Conservation (phyloP, 108 stramenopile species). For the Nitzschia putrida region DNA sequence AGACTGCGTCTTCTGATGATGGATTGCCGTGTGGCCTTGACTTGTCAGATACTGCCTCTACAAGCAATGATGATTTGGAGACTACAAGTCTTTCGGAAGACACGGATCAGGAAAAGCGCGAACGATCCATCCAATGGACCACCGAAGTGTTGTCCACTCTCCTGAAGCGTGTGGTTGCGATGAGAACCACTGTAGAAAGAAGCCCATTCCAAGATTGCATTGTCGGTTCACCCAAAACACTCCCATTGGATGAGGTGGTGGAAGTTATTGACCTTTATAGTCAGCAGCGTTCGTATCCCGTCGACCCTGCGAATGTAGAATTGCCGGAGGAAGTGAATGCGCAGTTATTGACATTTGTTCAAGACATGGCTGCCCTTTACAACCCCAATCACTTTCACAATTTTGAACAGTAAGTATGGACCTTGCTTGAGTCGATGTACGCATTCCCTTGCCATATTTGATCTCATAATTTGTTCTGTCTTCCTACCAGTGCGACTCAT, state of each 20-base stretch:
- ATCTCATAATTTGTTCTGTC: not conserved
- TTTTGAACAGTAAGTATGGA: not conserved
- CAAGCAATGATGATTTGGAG: not conserved
- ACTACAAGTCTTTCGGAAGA: not conserved
- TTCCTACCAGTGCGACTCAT: slow-evolving; percentile 1
- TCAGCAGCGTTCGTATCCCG: not conserved
- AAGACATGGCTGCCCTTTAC: not conserved
- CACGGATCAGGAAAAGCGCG: not conserved
- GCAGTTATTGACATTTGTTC: not conserved
- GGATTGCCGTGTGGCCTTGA: not conserved
- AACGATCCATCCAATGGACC: not conserved
- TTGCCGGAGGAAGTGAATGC: not conserved
- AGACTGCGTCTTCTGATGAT: too few relatives aligned
- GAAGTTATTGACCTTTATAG: not conserved
- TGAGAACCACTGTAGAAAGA: not conserved
- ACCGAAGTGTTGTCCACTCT: not conserved
- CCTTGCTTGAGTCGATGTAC: too few relatives aligned
- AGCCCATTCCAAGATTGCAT: not conserved
- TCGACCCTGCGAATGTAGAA: not conserved
- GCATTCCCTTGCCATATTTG: too few relatives aligned
- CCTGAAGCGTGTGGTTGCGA: not conserved
- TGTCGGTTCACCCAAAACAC: not conserved
- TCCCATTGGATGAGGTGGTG: not conserved
- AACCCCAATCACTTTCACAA: not conserved
- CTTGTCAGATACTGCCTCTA: too few relatives aligned